These are phyloP conservation scores for Rhizopogon salebrosus DNA, from an alignment of 768 basidiomycete species.

Conservation along the genomic window DNA sequence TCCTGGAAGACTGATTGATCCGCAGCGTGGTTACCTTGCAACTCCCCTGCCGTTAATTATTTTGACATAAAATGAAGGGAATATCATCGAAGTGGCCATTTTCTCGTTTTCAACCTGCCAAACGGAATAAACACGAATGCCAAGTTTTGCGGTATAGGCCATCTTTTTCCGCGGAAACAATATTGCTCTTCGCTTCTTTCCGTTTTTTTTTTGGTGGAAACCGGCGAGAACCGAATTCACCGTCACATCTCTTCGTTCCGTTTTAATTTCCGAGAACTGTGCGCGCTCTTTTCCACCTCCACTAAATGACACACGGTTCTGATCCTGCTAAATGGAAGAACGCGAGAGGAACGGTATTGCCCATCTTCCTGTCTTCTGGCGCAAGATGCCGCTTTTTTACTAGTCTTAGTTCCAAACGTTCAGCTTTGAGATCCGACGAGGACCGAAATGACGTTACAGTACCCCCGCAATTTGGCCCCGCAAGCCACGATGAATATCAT, in stretches of 20 bases:
- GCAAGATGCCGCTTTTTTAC: too few relatives aligned
- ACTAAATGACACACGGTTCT: too few relatives aligned
- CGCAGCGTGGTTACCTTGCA: not conserved
- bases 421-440: too few relatives aligned
- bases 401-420: too few relatives aligned
- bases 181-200: not conserved
- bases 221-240: constrained; percentile 1
- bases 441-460: too few relatives aligned
- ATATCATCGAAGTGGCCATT: not conserved
- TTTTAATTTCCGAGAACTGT: not conserved
- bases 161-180: not conserved
- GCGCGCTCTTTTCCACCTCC: not conserved
- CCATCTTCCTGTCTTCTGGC: too few relatives aligned
- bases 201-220: not conserved
- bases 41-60: not conserved
- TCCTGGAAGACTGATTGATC: constrained; percentile 44
- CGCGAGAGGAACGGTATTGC: too few relatives aligned
- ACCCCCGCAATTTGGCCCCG: too few relatives aligned
- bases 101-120: not conserved
- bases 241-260: not conserved
- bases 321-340: too few relatives aligned
- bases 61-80: not conserved
- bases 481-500: too few relatives aligned
- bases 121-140: not conserved
- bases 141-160: not conserved